Conservation (phyloP, 345 rosid genomes). For the Dipteronia sinensis region DNA sequence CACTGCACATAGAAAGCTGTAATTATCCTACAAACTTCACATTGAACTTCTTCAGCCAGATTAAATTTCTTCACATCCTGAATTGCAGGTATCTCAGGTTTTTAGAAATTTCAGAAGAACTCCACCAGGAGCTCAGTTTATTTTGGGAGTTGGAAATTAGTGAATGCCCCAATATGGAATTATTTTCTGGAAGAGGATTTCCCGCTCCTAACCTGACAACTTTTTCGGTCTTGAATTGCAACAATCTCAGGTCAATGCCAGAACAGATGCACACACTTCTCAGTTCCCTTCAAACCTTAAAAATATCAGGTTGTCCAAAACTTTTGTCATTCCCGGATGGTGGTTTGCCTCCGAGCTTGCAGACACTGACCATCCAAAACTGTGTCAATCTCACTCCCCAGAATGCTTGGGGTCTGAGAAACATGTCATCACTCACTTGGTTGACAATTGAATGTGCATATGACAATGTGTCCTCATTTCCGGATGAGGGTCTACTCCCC, state of each 20-base stretch:
- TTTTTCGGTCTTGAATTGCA: constrained; percentile 28
- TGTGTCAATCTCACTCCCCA: constrained; percentile 7
- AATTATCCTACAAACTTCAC: constrained; percentile 26
- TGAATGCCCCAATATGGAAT: constrained; percentile 29
- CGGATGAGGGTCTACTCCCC: background rate
- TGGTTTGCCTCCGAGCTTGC: background rate
- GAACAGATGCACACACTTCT: background rate
- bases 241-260: constrained; percentile 12
- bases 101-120: constrained; percentile 22
- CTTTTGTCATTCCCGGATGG: background rate
- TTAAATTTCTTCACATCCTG: constrained; percentile 26
- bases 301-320: background rate
- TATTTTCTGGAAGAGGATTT: constrained; percentile 15
- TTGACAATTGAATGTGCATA: background rate
- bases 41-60: constrained; percentile 22
- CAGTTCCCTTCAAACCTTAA: background rate
- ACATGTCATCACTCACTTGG: background rate
- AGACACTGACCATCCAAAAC: background rate
- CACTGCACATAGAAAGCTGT: constrained; percentile 29
- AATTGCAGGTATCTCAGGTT: constrained; percentile 26
- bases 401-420: background rate
- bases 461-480: background rate
- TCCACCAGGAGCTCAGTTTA: constrained; percentile 1
- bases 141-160: constrained; percentile 24
- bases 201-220: constrained; percentile 9